Conservation (phyloP, 441 rosid species). For the Corymbia calophylla region DNA sequence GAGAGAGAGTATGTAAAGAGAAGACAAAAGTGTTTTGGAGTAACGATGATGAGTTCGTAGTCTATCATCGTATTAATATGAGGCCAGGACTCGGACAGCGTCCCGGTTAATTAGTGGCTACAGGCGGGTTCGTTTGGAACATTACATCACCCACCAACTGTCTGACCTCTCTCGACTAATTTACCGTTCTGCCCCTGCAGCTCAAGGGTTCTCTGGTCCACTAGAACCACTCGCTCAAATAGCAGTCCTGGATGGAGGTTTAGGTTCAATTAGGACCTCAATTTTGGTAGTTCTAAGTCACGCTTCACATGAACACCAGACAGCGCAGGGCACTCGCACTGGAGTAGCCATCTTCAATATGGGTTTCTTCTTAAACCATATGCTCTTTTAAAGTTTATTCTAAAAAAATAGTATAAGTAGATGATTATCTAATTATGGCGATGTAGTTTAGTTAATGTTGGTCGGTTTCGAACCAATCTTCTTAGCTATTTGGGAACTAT, state of each 20-base stretch:
- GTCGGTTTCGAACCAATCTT: accelerated
- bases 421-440: accelerated
- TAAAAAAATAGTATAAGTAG: accelerated
- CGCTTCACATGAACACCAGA: neutral
- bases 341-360: neutral
- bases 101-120: neutral
- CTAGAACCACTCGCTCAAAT: neutral
- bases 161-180: neutral
- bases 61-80: neutral
- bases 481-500: neutral
- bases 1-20: neutral
- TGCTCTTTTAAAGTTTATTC: accelerated
- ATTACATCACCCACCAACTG: neutral
- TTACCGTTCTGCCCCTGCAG: neutral
- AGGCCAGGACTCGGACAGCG: neutral
- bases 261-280: neutral
- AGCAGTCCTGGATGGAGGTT: neutral
- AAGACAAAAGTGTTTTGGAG: neutral
- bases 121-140: neutral
- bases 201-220: neutral
- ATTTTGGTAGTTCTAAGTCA: neutral
- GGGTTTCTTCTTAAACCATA: neutral
- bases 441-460: accelerated
- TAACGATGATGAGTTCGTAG: neutral
- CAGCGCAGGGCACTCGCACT: neutral